Evolutionary conservation across 1,284 basidiomycete species (phyloP).

Genomic region (Salmacisia buchloeana): DNA sequence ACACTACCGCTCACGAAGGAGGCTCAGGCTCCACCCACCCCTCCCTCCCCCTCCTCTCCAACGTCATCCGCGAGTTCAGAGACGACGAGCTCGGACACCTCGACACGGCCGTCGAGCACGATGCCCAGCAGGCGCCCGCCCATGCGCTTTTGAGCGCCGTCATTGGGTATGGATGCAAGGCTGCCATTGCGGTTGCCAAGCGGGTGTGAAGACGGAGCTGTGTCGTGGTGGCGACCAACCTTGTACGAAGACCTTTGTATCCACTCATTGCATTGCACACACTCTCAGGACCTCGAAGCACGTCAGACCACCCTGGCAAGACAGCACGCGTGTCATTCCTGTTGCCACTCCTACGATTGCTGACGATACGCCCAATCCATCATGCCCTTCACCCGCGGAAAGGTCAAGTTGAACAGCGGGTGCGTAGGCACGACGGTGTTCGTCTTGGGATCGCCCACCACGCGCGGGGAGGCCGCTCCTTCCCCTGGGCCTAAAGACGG

Average conservation of each 20-base stretch:
- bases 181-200: constrained; percentile 83
- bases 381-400: constrained; percentile 28
- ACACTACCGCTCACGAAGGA: background rate
- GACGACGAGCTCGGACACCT: constrained; percentile 94
- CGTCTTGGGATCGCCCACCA: constrained; percentile 14
- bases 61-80: constrained; percentile 76
- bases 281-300: no score
- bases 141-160: constrained; percentile 82
- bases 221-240: background rate
- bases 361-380: constrained; percentile 39
- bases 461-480: constrained; percentile 10
- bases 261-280: no score
- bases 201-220: constrained; percentile 56
- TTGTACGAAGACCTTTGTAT: no score
- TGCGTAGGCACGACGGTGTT: constrained; percentile 34
- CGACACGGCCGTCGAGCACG: constrained; percentile 81
- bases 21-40: constrained; percentile 54
- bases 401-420: constrained; percentile 39
- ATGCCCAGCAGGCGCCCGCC: constrained; percentile 83
- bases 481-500: constrained; percentile 14
- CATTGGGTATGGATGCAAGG: constrained; percentile 77
- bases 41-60: constrained; percentile 69
- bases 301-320: no score
- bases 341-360: no score
- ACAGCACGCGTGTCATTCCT: no score